A percentile compares a stretch with the other conserved stretches of the same genome.
Conservation (phyloP, 176 grass and related monocot species). For the Panicum miliaceum region DNA sequence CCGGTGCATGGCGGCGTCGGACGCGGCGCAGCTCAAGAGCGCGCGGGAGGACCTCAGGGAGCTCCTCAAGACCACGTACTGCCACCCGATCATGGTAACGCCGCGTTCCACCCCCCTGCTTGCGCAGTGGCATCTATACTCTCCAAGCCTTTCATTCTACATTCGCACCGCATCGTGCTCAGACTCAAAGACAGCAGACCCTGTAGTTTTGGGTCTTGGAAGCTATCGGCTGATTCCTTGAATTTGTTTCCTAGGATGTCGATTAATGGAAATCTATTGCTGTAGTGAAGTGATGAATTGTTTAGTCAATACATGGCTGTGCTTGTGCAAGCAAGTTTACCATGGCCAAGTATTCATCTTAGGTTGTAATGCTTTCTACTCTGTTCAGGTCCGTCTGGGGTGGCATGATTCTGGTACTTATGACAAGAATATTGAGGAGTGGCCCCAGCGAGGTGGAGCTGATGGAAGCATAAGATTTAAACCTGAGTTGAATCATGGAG, state of each 20-base stretch:
- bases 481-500: constrained; percentile 84
- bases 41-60: constrained; percentile 88
- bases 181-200: background rate
- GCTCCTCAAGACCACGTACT: constrained; percentile 68
- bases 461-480: constrained; percentile 94
- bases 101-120: background rate
- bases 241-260: background rate
- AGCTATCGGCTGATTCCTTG: background rate
- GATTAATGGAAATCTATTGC: background rate
- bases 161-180: background rate
- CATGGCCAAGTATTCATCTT: background rate
- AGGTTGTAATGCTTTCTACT: background rate
- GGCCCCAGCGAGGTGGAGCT: constrained; percentile 87
- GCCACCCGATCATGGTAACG: constrained; percentile 89
- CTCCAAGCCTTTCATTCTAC: background rate
- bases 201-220: background rate
- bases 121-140: background rate
- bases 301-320: background rate
- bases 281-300: background rate
- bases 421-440: constrained; percentile 88
- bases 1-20: constrained; percentile 67
- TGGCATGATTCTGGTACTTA: constrained; percentile 99
- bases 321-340: constrained; percentile 5
- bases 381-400: constrained; percentile 78
- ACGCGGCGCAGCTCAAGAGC: constrained; percentile 73